Percentiles rank a stretch among this genome's conserved stretches.
phyloP scores from a whole-genome alignment of 2,329 filamentous ascomycete species.

The Cladosporium sp. region DNA sequence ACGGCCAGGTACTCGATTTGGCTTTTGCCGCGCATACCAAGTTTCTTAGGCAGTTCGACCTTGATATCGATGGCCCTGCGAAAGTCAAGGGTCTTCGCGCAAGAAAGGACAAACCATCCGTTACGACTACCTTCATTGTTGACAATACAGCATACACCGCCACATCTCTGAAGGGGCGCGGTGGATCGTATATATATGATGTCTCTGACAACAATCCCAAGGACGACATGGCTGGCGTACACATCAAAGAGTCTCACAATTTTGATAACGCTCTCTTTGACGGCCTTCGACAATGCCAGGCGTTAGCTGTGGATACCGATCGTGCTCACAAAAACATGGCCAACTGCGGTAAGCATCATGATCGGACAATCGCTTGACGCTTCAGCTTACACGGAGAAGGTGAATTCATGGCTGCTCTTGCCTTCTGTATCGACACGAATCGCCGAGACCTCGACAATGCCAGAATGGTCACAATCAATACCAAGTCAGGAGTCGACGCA shows the following conservation, averaged over 20 bases:
- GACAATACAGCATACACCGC: constrained; percentile 12
- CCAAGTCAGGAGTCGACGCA: neutral
- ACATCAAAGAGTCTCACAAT: no score
- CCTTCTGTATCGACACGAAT: neutral
- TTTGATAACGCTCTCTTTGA: neutral
- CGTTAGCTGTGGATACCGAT: neutral
- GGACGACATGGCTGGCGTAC: neutral
- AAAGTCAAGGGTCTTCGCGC: no score
- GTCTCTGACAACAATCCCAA: neutral
- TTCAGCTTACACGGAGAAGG: neutral
- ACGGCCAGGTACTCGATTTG: constrained; percentile 4
- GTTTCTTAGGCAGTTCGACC: neutral
- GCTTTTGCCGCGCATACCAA: neutral
- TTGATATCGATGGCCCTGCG: no score
- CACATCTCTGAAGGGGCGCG: neutral
- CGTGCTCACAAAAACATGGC: neutral
- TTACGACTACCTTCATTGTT: neutral
- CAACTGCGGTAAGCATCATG: neutral
- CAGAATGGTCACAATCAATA: neutral
- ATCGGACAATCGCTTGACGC: no score
- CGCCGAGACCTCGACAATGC: neutral
- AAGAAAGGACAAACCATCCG: neutral
- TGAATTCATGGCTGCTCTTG: neutral
- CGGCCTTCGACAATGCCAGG: neutral
- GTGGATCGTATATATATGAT: constrained; percentile 5